phyloP scores from a whole-genome alignment of 2,329 filamentous ascomycete species.

The Bretziella fagacearum region DNA sequence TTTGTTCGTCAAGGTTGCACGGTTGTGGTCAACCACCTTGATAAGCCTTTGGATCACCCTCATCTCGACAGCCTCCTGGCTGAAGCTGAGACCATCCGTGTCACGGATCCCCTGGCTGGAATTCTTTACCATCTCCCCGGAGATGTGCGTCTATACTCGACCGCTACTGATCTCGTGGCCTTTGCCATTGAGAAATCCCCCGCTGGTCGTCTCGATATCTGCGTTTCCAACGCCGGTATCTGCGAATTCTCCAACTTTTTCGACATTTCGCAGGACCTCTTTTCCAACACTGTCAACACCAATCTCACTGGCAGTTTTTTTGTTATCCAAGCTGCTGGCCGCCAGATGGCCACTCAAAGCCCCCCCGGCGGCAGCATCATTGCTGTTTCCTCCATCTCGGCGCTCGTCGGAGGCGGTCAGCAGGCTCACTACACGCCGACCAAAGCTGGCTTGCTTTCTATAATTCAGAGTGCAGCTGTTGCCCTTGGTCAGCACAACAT shows the following conservation, averaged over 20 bases:
- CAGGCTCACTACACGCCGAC: conserved; percentile 83
- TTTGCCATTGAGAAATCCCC: conserved; percentile 45
- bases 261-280: conserved; percentile 52
- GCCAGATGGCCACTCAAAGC: conserved; percentile 55
- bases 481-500: conserved; percentile 62
- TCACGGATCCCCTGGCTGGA: conserved; percentile 7
- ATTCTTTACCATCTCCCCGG: conserved; percentile 51
- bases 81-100: conserved; percentile 33
- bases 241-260: conserved; percentile 82
- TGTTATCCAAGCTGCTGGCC: conserved; percentile 66
- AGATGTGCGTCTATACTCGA: conserved; percentile 60
- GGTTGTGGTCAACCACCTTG: conserved; percentile 68
- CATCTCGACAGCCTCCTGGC: conserved; percentile 37
- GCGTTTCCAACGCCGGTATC: conserved; percentile 77
- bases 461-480: conserved; percentile 73
- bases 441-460: conserved; percentile 61
- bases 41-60: conserved; percentile 32
- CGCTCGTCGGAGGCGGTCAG: conserved; percentile 57
- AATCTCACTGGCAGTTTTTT: conserved; percentile 86
- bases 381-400: conserved; percentile 54
- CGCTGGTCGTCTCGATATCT: conserved; percentile 47
- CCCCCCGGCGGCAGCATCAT: conserved; percentile 65
- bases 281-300: conserved; percentile 53
- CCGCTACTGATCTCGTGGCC: conserved; percentile 49
- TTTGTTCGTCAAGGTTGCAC: conserved; percentile 62